Evolutionary conservation across 768 basidiomycete genomes (phyloP).

Genomic region (Sporobolomyces roseus): DNA sequence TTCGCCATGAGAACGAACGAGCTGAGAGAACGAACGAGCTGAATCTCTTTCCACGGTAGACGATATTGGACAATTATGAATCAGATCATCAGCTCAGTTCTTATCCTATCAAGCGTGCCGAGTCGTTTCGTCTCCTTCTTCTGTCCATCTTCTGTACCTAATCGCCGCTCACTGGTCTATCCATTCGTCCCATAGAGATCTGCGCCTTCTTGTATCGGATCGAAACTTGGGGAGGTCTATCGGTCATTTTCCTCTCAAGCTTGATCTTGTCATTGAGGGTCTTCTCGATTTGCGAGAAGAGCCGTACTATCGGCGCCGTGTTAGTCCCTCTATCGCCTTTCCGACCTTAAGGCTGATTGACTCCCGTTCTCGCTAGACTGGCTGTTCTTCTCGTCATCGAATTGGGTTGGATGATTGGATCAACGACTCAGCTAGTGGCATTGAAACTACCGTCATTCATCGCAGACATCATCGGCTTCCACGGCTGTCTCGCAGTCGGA

Average conservation of each 20-base stretch:
- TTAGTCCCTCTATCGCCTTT: not conserved
- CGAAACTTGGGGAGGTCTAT: constrained; percentile 1
- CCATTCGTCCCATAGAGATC: not conserved
- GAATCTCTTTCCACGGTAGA: not conserved
- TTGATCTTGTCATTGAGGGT: not conserved
- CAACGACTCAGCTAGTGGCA: constrained; percentile 3
- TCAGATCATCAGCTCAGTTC: not conserved
- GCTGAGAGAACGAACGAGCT: too few species aligned
- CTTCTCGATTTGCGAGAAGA: constrained; percentile 6
- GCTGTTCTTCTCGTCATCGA: constrained; percentile 4
- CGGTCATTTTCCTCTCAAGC: not conserved
- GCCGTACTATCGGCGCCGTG: not conserved
- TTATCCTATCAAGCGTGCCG: not conserved
- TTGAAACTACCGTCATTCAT: not conserved
- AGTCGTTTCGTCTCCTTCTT: not conserved
- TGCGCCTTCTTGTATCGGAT: not conserved
- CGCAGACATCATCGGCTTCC: not conserved
- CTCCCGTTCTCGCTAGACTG: not conserved
- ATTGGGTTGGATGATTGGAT: not conserved
- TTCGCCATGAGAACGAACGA: too few species aligned
- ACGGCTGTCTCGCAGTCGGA: constrained; percentile 12
- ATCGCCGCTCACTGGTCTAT: not conserved
- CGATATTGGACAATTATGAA: constrained; percentile 18
- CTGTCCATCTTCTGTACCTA: not conserved
- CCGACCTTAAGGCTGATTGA: too few species aligned